Conservation (phyloP, 2,329 filamentous ascomycete species). For the Calonectria hongkongensis region DNA sequence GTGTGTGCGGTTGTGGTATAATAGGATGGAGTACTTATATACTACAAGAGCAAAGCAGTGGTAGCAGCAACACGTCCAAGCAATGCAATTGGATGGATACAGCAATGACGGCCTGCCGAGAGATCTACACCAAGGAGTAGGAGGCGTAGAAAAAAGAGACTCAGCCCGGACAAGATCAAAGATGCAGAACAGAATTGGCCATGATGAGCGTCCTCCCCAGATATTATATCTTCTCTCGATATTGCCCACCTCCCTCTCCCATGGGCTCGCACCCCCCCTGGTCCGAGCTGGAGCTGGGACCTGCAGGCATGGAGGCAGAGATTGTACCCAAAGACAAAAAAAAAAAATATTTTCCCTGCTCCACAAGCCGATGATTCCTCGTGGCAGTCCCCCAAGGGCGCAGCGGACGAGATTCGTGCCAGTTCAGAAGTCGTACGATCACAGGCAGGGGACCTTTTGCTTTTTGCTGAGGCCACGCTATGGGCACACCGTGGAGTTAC, state of each 20-base stretch:
- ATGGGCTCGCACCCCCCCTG: slow-evolving; percentile 43
- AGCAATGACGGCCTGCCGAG: slow-evolving; percentile 22
- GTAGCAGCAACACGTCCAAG: slow-evolving; percentile 19
- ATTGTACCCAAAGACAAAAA: slow-evolving; percentile 44
- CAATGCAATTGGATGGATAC: slow-evolving; percentile 12
- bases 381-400: slow-evolving; percentile 42
- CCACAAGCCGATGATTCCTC: slow-evolving; percentile 56
- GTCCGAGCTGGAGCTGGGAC: slow-evolving; percentile 39
- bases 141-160: slow-evolving; percentile 33
- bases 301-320: slow-evolving; percentile 42
- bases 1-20: slow-evolving; percentile 9
- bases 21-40: slow-evolving; percentile 17
- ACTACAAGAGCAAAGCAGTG: slow-evolving; percentile 31
- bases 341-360: slow-evolving; percentile 45
- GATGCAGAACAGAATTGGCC: slow-evolving; percentile 33
- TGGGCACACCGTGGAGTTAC: slow-evolving; percentile 39
- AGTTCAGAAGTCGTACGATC: slow-evolving; percentile 54
- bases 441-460: slow-evolving; percentile 40
- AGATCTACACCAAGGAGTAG: slow-evolving; percentile 19
- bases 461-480: slow-evolving; percentile 40
- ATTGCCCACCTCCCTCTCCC: slow-evolving; percentile 39
- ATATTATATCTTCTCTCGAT: slow-evolving; percentile 50
- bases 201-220: slow-evolving; percentile 43
- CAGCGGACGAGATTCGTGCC: slow-evolving; percentile 42
- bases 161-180: slow-evolving; percentile 30